Evolutionary conservation across 1,139 yeast species (phyloP), one percentile per base, ranked within the genome.

Genomic region (Saccharomycopsis phalli): DNA sequence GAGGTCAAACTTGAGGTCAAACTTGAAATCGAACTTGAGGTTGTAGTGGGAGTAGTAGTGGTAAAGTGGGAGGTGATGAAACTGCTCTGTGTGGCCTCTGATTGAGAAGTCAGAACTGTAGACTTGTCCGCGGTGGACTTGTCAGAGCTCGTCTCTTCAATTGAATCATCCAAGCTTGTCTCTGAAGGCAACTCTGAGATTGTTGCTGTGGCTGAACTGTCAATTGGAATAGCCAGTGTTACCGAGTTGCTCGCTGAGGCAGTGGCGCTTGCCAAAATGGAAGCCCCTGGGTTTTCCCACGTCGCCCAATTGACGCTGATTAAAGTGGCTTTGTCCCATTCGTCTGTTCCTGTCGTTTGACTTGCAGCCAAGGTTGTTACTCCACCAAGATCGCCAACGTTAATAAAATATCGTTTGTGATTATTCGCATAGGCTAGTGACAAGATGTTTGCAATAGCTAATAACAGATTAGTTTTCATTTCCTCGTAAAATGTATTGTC

Each of bases 271-370:
- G 40, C 10, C 4, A 34, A 14, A 11, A 40, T 36, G 13, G 40
- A 45, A 21, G 38, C 35, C 27, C 34, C 21, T 2, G 41, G 27
- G 36, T 41, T 31, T 8, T 25, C 43, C 47, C 47, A 44, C 17
- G 47, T 41, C 8, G 22, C 34, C 47, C 47, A 44, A 26, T 41
- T 31, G 28, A 44, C 22, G 19, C 41, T 35, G 18, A 45, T 42
- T 19, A 44, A 38, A 5, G 47, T 44, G 22, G 47, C 42, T 33
- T 35, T 44, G 88, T 58, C 70, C 73, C 61, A 81, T 94, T 1
- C 94, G 82, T 57, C 71, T 73, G 52, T 41, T n/a, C 47, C 47
- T 63, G 86, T 11, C 83, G 79, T 46, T 72, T 72, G 50, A 71
- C 80, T n/a, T 60, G 66, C 16, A 13, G 81, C 81, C 19, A 76